phyloP scores from a whole-genome alignment of 192 early-diverging fungal genomes.

The Backusella liffmaniae region DNA sequence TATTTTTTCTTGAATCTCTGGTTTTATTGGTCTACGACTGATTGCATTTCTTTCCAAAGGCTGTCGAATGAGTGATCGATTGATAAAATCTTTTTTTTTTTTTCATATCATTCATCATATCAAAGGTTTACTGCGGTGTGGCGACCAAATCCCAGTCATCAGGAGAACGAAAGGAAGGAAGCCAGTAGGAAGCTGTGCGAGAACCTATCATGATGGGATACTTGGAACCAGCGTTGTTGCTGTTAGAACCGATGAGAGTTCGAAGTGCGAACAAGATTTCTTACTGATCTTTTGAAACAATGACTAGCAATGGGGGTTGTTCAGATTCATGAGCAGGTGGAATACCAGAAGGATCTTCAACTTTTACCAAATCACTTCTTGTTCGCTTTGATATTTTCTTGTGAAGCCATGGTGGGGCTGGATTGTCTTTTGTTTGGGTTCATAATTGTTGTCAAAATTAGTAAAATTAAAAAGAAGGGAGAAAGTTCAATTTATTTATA shows the following conservation, averaged over 20 bases:
- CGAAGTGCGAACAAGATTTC: not conserved
- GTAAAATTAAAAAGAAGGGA: not conserved
- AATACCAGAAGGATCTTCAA: not conserved
- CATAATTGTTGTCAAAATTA: not conserved
- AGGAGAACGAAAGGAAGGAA: not conserved
- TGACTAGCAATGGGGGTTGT: not conserved
- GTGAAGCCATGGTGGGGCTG: not conserved
- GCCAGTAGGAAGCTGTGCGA: not conserved
- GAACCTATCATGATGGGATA: not conserved
- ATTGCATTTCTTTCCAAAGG: not conserved
- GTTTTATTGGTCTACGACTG: not conserved
- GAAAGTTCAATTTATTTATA: not conserved
- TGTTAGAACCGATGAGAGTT: not conserved
- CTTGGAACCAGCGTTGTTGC: not conserved
- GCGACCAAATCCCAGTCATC: not conserved
- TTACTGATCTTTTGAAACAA: not conserved
- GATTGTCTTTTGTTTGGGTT: not conserved
- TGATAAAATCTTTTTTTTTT: not conserved
- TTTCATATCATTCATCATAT: not conserved
- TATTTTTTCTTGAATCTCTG: not conserved
- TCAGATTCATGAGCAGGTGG: not conserved
- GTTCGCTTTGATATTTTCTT: not conserved
- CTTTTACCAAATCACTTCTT: not conserved
- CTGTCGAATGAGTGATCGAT: not conserved
- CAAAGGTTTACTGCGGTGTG: not conserved